A percentile compares a stretch with the other conserved stretches of the same genome.
These are phyloP conservation scores for Phaeoacremonium minimum DNA, from an alignment of 2,329 filamentous ascomycete species.

Conservation along the genomic window DNA sequence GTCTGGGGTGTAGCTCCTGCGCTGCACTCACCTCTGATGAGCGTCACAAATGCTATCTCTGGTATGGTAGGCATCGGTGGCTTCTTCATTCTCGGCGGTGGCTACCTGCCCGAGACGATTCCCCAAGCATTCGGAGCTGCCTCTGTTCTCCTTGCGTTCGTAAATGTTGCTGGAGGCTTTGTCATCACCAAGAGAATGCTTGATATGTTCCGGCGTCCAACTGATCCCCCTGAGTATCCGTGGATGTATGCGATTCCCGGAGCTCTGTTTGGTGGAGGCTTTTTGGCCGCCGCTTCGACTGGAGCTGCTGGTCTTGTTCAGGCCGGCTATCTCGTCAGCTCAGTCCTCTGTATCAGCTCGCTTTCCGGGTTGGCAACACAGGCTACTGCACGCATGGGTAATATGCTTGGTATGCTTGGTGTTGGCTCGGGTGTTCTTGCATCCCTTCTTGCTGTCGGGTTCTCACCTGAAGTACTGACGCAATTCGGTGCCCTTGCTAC, in stretches of 20 bases:
- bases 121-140: constrained; percentile 74
- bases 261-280: constrained; percentile 74
- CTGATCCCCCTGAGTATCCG: constrained; percentile 82
- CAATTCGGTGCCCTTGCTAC: constrained; percentile 77
- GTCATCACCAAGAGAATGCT: constrained; percentile 92
- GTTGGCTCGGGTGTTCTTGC: constrained; percentile 80
- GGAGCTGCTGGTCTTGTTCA: constrained; percentile 82
- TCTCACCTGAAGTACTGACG: constrained; percentile 70
- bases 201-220: constrained; percentile 85
- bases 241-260: constrained; percentile 82
- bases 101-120: constrained; percentile 70
- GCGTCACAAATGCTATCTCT: constrained; percentile 88
- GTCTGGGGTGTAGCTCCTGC: constrained; percentile 85
- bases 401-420: constrained; percentile 81
- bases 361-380: constrained; percentile 80
- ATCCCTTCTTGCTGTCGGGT: constrained; percentile 76
- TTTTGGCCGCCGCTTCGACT: constrained; percentile 72
- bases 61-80: constrained; percentile 87
- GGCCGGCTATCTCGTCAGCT: constrained; percentile 82
- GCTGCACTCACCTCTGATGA: constrained; percentile 86
- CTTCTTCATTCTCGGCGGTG: constrained; percentile 83
- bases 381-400: constrained; percentile 77
- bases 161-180: constrained; percentile 85
- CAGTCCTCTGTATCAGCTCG: constrained; percentile 79
- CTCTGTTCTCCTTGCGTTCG: constrained; percentile 80